Evolutionary conservation across 1,139 yeast species (phyloP), one percentile per base, ranked within the genome.

Genomic region (Geotrichum histeridarum): DNA sequence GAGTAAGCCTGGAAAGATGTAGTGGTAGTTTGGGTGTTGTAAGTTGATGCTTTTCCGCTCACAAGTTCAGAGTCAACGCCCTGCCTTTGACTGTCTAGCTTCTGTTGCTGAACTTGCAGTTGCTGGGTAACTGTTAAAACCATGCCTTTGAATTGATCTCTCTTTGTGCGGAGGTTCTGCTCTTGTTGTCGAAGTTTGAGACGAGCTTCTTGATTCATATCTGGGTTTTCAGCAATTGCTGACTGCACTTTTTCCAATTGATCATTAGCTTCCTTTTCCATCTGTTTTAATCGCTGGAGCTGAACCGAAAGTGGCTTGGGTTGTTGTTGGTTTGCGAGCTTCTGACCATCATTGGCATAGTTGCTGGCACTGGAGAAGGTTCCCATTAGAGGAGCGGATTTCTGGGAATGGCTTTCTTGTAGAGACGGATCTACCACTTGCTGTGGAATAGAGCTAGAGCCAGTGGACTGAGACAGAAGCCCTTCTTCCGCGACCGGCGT

Each of bases 91-190:
- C 11, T 33, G 8, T 14, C 30, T 18, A n/a, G 39, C 12, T 45
- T 45, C 8, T 35, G 49, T 22, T 45, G 49, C 32, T 17, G 22
- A 8, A 45, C 49, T 51, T 70, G 73, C 37, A 69, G 69, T 52
- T 70, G 64, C 51, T 65, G 67, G 52, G 65, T 61, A 30, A 65
- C 54, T 12, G 60, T 59, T 35, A 64, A 53, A 30, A 63, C 68
- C 50, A 60, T 54, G 9, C 59, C 51, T 30, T 59, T 60, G 42
- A 54, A 56, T 46, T 63, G 65, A 48, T 65, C 67, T 9, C 63
- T 54, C 32, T 60, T 59, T 30, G 60, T 59, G 12, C 67, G 57
- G 11, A 63, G 38, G 8, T 59, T 54, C 43, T 59, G 64, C 42
- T 61, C 63, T 47, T 63, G 64, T 14, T 61, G 64, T 12, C 61